phyloP scores from a whole-genome alignment of 371 early-diverging fungal genomes.

The Blakeslea trispora region DNA sequence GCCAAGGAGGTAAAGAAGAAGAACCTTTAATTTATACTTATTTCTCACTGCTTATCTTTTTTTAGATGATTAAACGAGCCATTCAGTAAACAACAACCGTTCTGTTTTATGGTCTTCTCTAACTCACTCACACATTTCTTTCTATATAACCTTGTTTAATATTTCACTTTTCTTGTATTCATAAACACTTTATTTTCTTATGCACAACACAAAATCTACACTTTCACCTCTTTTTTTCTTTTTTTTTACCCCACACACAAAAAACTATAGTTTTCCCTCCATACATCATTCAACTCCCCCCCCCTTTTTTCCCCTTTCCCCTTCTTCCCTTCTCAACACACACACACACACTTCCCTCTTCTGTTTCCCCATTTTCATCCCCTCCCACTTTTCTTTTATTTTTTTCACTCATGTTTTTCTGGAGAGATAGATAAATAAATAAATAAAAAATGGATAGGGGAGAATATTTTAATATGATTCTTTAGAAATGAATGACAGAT shows the following conservation, averaged over 20 bases:
- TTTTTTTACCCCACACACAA: neutral
- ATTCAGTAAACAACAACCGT: constrained; percentile 23
- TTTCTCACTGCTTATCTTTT: neutral
- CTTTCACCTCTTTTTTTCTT: neutral
- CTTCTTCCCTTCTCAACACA: neutral
- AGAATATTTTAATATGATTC: too few relatives aligned
- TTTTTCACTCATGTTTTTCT: too few relatives aligned
- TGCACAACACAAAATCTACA: neutral
- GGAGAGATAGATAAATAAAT: too few relatives aligned
- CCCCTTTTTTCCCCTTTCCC: neutral
- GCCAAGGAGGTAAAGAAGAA: constrained; percentile 55
- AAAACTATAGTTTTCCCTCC: too few relatives aligned
- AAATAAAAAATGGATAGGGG: too few relatives aligned
- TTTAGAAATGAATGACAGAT: too few relatives aligned
- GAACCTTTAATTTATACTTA: neutral
- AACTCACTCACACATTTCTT: neutral
- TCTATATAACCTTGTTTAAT: constrained; percentile 5
- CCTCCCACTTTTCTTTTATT: too few relatives aligned
- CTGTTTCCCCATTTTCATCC: too few relatives aligned
- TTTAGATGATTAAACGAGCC: constrained; percentile 34
- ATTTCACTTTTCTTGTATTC: constrained; percentile 11
- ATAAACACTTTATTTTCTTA: constrained; percentile 9
- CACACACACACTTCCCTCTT: too few relatives aligned
- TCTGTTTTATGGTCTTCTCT: too few relatives aligned
- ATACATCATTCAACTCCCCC: neutral